These are phyloP conservation scores for Mycena rebaudengoi DNA, from an alignment of 768 basidiomycete genomes.

Conservation along the genomic window DNA sequence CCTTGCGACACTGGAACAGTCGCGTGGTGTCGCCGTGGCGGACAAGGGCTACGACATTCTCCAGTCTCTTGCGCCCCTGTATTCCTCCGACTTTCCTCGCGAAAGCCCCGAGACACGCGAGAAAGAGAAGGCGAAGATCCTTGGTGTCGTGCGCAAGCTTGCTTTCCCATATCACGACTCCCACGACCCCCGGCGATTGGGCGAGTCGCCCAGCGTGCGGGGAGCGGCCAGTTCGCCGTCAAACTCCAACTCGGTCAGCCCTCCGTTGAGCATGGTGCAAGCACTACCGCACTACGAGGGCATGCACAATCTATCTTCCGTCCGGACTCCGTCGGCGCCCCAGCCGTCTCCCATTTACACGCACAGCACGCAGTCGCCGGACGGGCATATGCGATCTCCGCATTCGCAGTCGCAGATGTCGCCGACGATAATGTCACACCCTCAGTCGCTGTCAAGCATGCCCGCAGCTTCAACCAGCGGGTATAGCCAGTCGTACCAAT, in stretches of 20 bases:
- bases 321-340: slow-evolving; percentile 38
- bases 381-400: slow-evolving; percentile 30
- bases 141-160: slow-evolving; percentile 75
- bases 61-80: slow-evolving; percentile 76
- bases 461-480: slow-evolving; percentile 33
- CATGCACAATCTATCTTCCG: slow-evolving; percentile 36
- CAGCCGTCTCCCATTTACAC: slow-evolving; percentile 29
- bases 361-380: slow-evolving; percentile 20
- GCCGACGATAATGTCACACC: slow-evolving; percentile 26
- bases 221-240: slow-evolving; percentile 62
- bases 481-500: slow-evolving; percentile 32
- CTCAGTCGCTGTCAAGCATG: slow-evolving; percentile 30
- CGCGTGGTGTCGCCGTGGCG: slow-evolving; percentile 69
- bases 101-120: slow-evolving; percentile 60
- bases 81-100: slow-evolving; percentile 66
- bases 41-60: slow-evolving; percentile 81
- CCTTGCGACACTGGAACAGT: slow-evolving; percentile 69
- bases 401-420: slow-evolving; percentile 31
- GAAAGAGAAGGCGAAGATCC: slow-evolving; percentile 66
- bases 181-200: slow-evolving; percentile 59
- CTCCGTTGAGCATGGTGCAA: slow-evolving; percentile 51
- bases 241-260: slow-evolving; percentile 67
- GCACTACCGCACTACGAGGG: slow-evolving; percentile 50
- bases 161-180: slow-evolving; percentile 86
- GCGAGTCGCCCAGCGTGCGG: slow-evolving; percentile 58